Evolutionary conservation across 2,329 filamentous ascomycete genomes (phyloP).

Genomic region (Trichoderma afroharzianum): DNA sequence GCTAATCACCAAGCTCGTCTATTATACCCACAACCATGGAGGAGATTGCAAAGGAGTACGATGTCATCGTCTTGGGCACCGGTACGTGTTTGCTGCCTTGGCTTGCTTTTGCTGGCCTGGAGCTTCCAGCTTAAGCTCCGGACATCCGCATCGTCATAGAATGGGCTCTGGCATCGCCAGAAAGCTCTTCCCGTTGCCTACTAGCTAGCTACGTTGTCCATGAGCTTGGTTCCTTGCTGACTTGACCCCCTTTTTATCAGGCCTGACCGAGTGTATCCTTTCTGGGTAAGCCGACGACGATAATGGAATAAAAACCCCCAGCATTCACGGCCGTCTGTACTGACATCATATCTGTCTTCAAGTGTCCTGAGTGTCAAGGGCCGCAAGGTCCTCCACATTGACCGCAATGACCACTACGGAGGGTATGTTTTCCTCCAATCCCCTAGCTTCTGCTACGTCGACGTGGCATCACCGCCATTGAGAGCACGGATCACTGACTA

Average conservation of each 20-base stretch:
- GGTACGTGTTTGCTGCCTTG: conserved; percentile 53
- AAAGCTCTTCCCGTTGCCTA: neutral
- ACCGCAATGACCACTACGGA: conserved; percentile 97
- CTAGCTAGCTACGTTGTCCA: neutral
- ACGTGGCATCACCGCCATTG: neutral
- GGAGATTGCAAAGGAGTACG: conserved; percentile 97
- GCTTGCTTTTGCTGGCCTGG: neutral
- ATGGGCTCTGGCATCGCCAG: neutral
- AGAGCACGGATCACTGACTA: conserved; percentile 25
- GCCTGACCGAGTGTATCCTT: conserved; percentile 97
- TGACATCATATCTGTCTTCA: conserved; percentile 11
- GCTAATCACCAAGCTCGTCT: conserved; percentile 15
- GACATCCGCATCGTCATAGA: neutral
- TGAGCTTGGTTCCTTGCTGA: neutral
- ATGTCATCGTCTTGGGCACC: conserved; percentile 97
- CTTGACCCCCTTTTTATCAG: conserved; percentile 42
- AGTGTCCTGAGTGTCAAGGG: conserved; percentile 95
- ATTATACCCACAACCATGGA: conserved; percentile 63
- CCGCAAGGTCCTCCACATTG: conserved; percentile 98
- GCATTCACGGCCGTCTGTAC: conserved; percentile 30
- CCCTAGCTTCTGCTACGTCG: neutral
- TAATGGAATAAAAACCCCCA: neutral
- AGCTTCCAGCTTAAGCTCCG: neutral
- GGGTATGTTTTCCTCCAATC: conserved; percentile 61
- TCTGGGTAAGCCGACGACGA: conserved; percentile 66